These are phyloP conservation scores for Zoysia japonica DNA, from an alignment of 176 grass and related monocot species.

Conservation along the genomic window DNA sequence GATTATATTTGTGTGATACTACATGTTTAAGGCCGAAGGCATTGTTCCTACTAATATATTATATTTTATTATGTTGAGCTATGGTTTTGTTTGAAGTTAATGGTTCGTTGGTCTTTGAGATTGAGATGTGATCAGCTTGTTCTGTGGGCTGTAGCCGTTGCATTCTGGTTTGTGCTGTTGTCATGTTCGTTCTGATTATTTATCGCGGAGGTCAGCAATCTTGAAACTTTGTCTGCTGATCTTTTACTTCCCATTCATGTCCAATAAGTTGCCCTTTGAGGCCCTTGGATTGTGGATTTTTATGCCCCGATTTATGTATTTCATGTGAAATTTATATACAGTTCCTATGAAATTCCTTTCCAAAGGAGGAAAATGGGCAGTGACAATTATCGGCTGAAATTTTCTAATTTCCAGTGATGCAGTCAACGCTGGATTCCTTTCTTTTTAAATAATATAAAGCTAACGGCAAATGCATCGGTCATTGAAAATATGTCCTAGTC, in stretches of 20 bases:
- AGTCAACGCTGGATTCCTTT: neutral
- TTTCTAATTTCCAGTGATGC: neutral
- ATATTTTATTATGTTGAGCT: constrained; percentile 24
- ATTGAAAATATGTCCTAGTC: neutral
- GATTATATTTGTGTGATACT: neutral
- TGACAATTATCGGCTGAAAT: neutral
- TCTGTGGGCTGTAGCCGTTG: neutral
- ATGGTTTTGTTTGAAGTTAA: constrained; percentile 33
- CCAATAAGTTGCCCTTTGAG: neutral
- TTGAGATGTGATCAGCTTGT: neutral
- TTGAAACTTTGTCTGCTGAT: neutral
- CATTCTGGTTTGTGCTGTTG: neutral
- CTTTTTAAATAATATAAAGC: neutral
- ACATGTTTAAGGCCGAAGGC: neutral
- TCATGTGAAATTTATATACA: too few relatives aligned
- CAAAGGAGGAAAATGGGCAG: too few relatives aligned
- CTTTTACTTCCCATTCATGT: neutral
- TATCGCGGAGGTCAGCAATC: neutral
- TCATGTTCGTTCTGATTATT: neutral
- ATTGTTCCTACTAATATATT: neutral
- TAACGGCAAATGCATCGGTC: neutral
- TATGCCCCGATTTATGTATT: too few relatives aligned
- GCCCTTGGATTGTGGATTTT: too few relatives aligned
- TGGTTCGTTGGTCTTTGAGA: neutral
- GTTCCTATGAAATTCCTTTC: too few relatives aligned